Base-by-base conservation (phyloP, 1,139 yeast genomes). In the Entelexis sorbosivorans region DNA sequence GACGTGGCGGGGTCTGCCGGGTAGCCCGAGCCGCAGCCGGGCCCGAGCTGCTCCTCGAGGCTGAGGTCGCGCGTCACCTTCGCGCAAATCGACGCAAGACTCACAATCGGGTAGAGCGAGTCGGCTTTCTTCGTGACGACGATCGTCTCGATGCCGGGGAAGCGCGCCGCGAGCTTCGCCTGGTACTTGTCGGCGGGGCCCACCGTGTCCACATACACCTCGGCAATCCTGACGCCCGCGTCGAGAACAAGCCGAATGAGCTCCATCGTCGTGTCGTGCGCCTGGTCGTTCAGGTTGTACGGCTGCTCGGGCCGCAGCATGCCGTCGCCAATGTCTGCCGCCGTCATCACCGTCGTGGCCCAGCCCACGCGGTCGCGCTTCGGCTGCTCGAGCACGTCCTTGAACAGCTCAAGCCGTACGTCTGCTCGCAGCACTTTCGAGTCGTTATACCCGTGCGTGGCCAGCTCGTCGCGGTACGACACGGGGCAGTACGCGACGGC, bases 91-190 rank as follows among this genome's bases (percentile, higher is more conserved):
- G 95, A 84, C 0, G 98, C 99, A 0, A 94, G 86, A 66, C 95
- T 83, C 5, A 93, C 99, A 48, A 88, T 82, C 0, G 97, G 96
- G 64, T 75, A 91, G n/a, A 87, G 64, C 28, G 96, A 80, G 70
- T 93, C 98, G 0, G 98, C 98, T 64, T 91, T 91, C 63, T 91
- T 93, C 16, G 95, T 78, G n/a, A 93, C 98, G 0, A 88, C 82
- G 42, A 93, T 75, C 52, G 76, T 76, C n/a, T 28, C 28, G 36
- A 87, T 69, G 0, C 66, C 68, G 0, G 96, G 96, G 62, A 93
- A 93, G 50, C 77, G 67, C 28, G 67, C 66, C 55, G 78, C 75
- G 47, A 93, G 70, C 65, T 89, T 91, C 20, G 74, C 77, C 62
- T 85, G 95, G 64, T 93, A 93, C 39, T 82, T 71, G 0, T 68